Conservation (phyloP, 208 protist genomes). For the Crithidia brevicula region DNA sequence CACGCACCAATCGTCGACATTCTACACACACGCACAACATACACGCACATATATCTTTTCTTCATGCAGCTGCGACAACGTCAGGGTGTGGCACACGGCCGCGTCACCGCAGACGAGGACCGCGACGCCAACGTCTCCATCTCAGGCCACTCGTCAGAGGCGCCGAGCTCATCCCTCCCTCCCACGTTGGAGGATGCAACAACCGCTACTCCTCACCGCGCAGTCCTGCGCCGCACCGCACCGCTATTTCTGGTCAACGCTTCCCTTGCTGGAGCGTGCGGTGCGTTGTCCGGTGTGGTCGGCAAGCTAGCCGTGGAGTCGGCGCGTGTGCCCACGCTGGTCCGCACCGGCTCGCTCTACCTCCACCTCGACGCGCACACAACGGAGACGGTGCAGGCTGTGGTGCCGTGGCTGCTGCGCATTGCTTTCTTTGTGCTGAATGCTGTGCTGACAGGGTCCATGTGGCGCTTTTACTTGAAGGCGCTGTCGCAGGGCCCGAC, state of each 20-base stretch:
- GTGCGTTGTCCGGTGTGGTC: conserved; percentile 69
- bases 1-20: too few species aligned
- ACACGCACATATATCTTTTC: neutral
- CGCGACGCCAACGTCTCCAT: conserved; percentile 7
- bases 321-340: conserved; percentile 24
- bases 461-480: conserved; percentile 90
- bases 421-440: conserved; percentile 56
- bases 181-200: neutral
- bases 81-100: neutral
- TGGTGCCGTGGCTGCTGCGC: conserved; percentile 46
- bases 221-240: neutral
- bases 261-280: conserved; percentile 69
- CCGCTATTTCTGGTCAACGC: conserved; percentile 69
- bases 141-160: neutral
- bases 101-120: neutral
- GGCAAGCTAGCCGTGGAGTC: conserved; percentile 75
- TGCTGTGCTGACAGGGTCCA: conserved; percentile 72
- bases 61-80: conserved; percentile 15
- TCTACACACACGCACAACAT: too few species aligned
- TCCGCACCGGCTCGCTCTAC: conserved; percentile 8
- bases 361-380: conserved; percentile 20
- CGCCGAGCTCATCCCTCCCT: neutral
- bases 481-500: conserved; percentile 82
- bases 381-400: conserved; percentile 19
- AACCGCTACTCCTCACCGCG: conserved; percentile 3